These are phyloP conservation scores for Polytolypa hystricis DNA, from an alignment of 2,329 filamentous ascomycete genomes.

Conservation along the genomic window DNA sequence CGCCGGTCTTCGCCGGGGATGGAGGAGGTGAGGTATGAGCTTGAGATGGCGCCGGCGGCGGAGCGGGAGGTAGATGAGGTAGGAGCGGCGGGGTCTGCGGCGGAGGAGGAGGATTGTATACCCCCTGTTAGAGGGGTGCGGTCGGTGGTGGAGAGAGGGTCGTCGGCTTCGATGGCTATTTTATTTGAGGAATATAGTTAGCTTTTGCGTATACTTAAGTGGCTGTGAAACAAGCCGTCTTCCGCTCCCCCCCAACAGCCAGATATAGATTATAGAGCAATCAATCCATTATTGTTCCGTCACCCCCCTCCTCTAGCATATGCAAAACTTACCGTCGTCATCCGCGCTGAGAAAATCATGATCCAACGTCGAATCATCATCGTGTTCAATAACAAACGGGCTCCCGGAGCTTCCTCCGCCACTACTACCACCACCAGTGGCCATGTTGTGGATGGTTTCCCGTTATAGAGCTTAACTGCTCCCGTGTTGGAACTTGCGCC, in stretches of 20 bases:
- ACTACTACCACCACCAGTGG: slow-evolving; percentile 16
- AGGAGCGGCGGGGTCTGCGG: neutral
- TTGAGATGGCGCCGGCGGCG: slow-evolving; percentile 41
- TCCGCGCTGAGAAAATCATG: slow-evolving; percentile 70
- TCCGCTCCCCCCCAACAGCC: too few species aligned
- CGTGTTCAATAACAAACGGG: slow-evolving; percentile 48
- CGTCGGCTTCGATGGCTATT: slow-evolving; percentile 79
- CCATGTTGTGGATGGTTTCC: too few species aligned
- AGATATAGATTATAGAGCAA: too few species aligned
- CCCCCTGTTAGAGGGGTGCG: slow-evolving; percentile 74
- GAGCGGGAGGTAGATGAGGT: neutral
- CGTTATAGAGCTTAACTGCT: too few species aligned
- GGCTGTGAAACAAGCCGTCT: too few species aligned
- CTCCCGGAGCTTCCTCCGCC: slow-evolving; percentile 29
- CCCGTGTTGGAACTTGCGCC: too few species aligned
- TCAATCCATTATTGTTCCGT: too few species aligned
- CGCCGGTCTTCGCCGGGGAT: slow-evolving; percentile 89
- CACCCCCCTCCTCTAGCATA: too few species aligned
- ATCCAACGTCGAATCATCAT: slow-evolving; percentile 51
- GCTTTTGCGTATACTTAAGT: neutral
- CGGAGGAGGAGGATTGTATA: slow-evolving; percentile 38
- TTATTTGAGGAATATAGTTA: neutral
- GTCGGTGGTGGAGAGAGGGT: slow-evolving; percentile 63
- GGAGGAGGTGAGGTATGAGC: slow-evolving; percentile 74
- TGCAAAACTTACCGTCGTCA: slow-evolving; percentile 60